phyloP scores from a whole-genome alignment of 1,284 basidiomycete species.

The Schizophyllum amplum region DNA sequence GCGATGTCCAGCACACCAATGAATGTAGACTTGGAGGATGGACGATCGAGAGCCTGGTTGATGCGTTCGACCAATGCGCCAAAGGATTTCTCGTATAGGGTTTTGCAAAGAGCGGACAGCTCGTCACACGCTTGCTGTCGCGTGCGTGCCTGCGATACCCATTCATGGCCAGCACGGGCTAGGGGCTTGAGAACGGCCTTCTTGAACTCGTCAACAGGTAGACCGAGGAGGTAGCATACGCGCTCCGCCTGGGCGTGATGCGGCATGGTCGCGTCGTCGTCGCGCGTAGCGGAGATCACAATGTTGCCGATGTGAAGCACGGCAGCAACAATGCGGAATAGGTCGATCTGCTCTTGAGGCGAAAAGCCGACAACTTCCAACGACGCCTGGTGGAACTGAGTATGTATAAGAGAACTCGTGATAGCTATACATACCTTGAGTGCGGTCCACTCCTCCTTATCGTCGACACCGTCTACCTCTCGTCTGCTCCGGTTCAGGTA shows the following conservation, averaged over 20 bases:
- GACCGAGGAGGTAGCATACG: conserved; percentile 88
- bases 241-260: conserved; percentile 81
- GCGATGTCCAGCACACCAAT: conserved; percentile 99
- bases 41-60: conserved; percentile 92
- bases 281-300: conserved; percentile 70
- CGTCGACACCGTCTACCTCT: conserved; percentile 94
- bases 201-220: conserved; percentile 86
- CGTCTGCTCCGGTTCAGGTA: conserved; percentile 87
- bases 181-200: conserved; percentile 84
- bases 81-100: conserved; percentile 96
- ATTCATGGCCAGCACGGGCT: conserved; percentile 92
- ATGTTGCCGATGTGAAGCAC: conserved; percentile 97
- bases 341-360: conserved; percentile 77
- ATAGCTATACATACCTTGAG: conserved; percentile 49
- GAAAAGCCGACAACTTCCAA: conserved; percentile 87
- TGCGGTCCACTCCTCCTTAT: conserved; percentile 80
- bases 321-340: conserved; percentile 92
- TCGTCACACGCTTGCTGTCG: conserved; percentile 92
- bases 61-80: conserved; percentile 91
- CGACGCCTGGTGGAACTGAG: conserved; percentile 43
- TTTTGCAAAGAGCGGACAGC: conserved; percentile 89
- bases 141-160: conserved; percentile 92
- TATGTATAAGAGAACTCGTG: background rate
- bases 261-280: conserved; percentile 85
- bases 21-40: conserved; percentile 89